These are phyloP conservation scores for Cucurbita ficifolia DNA, from an alignment of 306 rosid genomes.

Conservation along the genomic window DNA sequence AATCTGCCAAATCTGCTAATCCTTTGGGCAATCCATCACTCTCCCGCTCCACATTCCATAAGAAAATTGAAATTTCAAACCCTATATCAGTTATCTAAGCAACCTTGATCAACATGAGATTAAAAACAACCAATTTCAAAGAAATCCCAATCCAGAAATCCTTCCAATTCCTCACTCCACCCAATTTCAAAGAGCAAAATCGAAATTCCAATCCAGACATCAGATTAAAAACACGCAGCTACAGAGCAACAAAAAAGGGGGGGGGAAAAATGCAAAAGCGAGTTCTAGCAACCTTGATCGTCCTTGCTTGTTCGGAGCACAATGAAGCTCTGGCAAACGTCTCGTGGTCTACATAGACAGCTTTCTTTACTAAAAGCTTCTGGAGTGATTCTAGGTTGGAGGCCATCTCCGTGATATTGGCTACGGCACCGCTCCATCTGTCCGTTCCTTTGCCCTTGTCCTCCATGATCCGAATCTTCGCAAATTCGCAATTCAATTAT, in stretches of 20 bases:
- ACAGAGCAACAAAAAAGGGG: neutral
- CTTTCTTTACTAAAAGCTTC: constrained; percentile 67
- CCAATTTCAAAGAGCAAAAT: neutral
- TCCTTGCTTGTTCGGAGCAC: constrained; percentile 76
- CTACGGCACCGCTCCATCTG: constrained; percentile 81
- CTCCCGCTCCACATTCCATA: neutral
- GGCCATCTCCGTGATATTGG: constrained; percentile 76
- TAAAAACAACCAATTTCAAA: too few relatives aligned
- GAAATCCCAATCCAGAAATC: too few relatives aligned
- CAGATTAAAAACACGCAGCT: neutral
- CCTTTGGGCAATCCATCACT: neutral
- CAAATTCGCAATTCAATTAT: neutral
- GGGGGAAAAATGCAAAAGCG: neutral
- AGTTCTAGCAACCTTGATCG: constrained; percentile 40
- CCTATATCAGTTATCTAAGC: neutral
- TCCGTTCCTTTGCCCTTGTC: constrained; percentile 52
- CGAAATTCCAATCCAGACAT: neutral
- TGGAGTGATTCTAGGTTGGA: constrained; percentile 72
- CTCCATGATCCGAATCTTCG: constrained; percentile 28
- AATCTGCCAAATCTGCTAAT: neutral
- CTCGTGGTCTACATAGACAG: constrained; percentile 77
- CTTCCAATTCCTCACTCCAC: neutral
- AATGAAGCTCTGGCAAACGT: constrained; percentile 80
- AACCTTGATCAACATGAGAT: constrained; percentile 37
- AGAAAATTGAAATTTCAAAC: neutral